A percentile compares a stretch with the other conserved stretches of the same genome.
Conservation (phyloP, 2,329 filamentous ascomycete genomes). For the Lasiodiplodia sp. region DNA sequence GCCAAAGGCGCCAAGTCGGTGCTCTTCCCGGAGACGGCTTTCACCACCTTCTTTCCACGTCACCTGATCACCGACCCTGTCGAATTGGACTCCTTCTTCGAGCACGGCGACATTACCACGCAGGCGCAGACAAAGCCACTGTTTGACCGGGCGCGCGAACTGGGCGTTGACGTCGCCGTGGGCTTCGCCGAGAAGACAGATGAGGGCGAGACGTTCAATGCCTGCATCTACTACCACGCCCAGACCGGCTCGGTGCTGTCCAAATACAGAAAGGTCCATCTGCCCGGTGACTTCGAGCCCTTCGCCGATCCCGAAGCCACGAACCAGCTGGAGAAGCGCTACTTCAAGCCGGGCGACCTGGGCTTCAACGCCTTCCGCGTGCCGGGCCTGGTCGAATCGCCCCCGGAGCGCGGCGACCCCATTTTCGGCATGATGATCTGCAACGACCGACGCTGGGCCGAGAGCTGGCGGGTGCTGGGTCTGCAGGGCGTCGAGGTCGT, state of each 20-base stretch:
- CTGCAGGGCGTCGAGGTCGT: constrained; percentile 59
- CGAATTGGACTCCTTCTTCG: constrained; percentile 59
- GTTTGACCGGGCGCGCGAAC: constrained; percentile 55
- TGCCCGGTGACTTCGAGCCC: constrained; percentile 36
- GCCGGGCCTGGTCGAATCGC: constrained; percentile 34
- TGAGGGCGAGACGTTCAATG: constrained; percentile 43
- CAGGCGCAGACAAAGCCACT: constrained; percentile 54
- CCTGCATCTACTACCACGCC: constrained; percentile 37
- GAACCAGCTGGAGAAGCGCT: constrained; percentile 63
- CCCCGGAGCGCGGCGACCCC: constrained; percentile 51
- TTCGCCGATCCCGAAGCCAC: constrained; percentile 55
- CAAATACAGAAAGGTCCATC: constrained; percentile 36
- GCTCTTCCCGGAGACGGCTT: constrained; percentile 61
- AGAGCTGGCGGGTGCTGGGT: constrained; percentile 60
- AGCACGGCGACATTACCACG: constrained; percentile 51
- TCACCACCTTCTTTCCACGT: constrained; percentile 64
- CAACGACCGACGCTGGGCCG: constrained; percentile 62
- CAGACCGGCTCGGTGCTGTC: constrained; percentile 34
- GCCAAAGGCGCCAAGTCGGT: constrained; percentile 55
- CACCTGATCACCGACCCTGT: constrained; percentile 54
- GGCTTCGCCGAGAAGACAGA: constrained; percentile 59
- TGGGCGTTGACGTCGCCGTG: constrained; percentile 59
- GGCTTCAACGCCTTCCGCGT: constrained; percentile 60
- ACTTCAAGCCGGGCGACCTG: constrained; percentile 60
- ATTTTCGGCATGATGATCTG: constrained; percentile 64